Conservation (phyloP, 805 yeast genomes). For the Pichia rugopelliculosa region DNA sequence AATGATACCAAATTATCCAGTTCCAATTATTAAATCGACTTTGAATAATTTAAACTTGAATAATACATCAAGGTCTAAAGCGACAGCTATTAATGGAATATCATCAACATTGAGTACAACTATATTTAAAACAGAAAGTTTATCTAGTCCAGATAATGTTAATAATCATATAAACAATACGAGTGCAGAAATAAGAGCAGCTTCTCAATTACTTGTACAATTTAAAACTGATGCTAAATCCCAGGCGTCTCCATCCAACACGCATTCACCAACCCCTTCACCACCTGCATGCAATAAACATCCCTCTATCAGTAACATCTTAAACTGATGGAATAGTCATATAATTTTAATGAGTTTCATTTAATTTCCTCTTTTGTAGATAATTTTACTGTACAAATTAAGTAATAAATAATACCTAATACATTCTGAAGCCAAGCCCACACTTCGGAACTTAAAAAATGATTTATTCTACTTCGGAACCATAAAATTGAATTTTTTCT, state of each 20-base stretch:
- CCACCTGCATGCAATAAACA: not conserved
- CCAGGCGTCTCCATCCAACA: not conserved
- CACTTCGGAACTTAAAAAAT: too few relatives aligned
- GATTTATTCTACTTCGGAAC: too few relatives aligned
- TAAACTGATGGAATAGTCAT: not conserved
- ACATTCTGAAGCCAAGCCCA: too few relatives aligned
- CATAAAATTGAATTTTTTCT: too few relatives aligned
- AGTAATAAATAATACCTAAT: too few relatives aligned
- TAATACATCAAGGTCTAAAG: not conserved
- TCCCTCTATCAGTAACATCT: constrained; percentile 4
- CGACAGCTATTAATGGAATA: not conserved
- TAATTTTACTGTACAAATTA: too few relatives aligned
- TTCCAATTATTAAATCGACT: not conserved
- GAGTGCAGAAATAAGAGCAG: constrained; percentile 5
- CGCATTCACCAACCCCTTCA: not conserved
- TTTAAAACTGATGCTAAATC: not conserved
- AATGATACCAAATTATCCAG: not conserved
- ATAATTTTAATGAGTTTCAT: too few relatives aligned
- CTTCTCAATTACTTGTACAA: constrained; percentile 1
- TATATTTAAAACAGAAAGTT: not conserved
- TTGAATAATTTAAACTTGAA: too few relatives aligned
- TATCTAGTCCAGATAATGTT: not conserved
- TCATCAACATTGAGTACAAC: not conserved
- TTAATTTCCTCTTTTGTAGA: too few relatives aligned
- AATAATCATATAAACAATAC: not conserved